These are phyloP conservation scores for Boletus sensibilis DNA, from an alignment of 768 basidiomycete species.

Conservation along the genomic window DNA sequence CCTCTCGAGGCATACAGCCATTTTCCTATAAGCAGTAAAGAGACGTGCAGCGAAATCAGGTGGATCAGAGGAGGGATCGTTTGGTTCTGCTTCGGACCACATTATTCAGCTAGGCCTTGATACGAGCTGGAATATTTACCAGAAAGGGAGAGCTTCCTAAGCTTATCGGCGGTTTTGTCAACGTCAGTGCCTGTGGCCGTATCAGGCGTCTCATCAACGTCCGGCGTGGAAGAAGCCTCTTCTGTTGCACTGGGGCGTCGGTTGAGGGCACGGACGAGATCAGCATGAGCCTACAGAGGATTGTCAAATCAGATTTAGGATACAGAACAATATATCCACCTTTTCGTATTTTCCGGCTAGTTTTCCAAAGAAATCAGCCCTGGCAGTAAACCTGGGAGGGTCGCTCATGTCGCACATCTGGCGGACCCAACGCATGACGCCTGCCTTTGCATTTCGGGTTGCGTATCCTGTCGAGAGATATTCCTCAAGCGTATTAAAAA, in stretches of 20 bases:
- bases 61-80: too few relatives aligned
- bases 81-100: neutral
- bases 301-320: neutral
- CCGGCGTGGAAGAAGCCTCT: neutral
- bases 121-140: neutral
- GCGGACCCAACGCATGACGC: neutral
- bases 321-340: neutral
- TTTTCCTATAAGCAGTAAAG: neutral
- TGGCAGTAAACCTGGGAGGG: neutral
- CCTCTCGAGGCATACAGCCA: neutral
- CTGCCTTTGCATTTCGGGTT: neutral
- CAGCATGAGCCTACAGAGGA: neutral
- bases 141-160: neutral
- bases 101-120: neutral
- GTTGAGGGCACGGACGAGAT: neutral
- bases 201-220: neutral
- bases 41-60: neutral
- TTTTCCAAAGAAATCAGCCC: neutral
- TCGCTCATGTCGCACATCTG: neutral
- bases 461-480: neutral
- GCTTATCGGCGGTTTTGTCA: neutral
- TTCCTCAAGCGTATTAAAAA: constrained; percentile 4
- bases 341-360: neutral
- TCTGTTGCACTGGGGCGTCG: too few relatives aligned
- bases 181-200: neutral